Percentiles rank a stretch among this genome's conserved stretches.
phyloP scores from a whole-genome alignment of 306 rosid genomes.

The Cucurbita argyrosperma region DNA sequence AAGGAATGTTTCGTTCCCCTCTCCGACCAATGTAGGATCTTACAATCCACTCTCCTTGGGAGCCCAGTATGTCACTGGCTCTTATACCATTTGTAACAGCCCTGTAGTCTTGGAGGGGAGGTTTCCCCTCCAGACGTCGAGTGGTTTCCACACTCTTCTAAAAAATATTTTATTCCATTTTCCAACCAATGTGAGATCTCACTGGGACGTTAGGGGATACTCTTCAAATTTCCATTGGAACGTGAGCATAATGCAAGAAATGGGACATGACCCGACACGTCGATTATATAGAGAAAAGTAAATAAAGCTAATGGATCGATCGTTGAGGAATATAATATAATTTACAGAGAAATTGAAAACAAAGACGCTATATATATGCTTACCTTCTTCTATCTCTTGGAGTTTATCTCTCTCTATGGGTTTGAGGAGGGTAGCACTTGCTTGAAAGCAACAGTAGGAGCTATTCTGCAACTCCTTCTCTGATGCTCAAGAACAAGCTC shows the following conservation, averaged over 20 bases:
- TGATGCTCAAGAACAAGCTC: conserved; percentile 93
- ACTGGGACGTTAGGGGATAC: too few relatives aligned
- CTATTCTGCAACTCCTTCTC: conserved; percentile 99
- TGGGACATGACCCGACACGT: neutral
- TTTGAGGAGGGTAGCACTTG: conserved; percentile 58
- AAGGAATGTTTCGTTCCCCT: too few relatives aligned
- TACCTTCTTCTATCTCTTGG: conserved; percentile 11
- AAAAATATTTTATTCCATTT: too few relatives aligned
- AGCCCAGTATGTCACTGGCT: too few relatives aligned
- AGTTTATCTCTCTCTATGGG: conserved; percentile 13
- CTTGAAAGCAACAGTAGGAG: conserved; percentile 99
- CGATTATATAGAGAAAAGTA: neutral
- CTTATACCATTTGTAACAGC: too few relatives aligned
- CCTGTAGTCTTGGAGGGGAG: too few relatives aligned
- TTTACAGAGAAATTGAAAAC: neutral
- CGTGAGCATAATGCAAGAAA: neutral
- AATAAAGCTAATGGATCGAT: neutral
- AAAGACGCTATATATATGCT: neutral
- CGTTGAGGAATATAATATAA: neutral
- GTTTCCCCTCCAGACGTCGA: too few relatives aligned
- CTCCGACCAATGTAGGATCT: too few relatives aligned
- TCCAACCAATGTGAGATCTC: too few relatives aligned
- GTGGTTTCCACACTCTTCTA: too few relatives aligned
- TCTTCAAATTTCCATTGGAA: too few relatives aligned
- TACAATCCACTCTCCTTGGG: too few relatives aligned